Base-by-base conservation (phyloP, 2,329 filamentous ascomycete species). In the Penicillium sp. region DNA sequence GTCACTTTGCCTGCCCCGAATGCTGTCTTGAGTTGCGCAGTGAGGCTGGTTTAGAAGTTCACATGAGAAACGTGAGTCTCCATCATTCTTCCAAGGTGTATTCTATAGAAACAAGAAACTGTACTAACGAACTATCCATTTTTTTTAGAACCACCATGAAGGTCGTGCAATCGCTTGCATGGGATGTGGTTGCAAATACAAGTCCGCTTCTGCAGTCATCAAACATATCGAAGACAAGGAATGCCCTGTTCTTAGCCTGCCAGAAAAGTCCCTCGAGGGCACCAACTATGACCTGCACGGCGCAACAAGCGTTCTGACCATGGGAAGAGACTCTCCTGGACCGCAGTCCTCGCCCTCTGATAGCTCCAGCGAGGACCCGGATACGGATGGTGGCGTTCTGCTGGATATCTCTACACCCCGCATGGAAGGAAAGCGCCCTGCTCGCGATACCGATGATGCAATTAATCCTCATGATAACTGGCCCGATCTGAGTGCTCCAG, bases 11-110 rank as follows among this genome's bases (percentile, higher is more conserved):
- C 50, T 87, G 85, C 67, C 80, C 82, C 13, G 75, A 84, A 42
- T 87, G 85, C 53, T 82, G 80, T 13, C 68, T 78, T 9, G 83
- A 86, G 42, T 86, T 85, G 71, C 79, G 80, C 59, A 83, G 78
- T 29, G 73, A 78, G 3, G 77, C 76, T 23, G 84, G 83, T 1
- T 74, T 82, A 12, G 78, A 81, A 53, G 65, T 65, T 21, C 85
- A 87, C 61, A 77, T 84, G n/a, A 73, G 77, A 54, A 69, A 77
- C 62, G 83, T 85, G 66, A 67, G 76, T 55, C 38, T 19, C 31
- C 19, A n/a, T 19, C 6, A 1, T 19, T 19, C n/a, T 4, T 45
- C 4, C 15, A 31, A 21, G 4, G 4, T 4, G 27, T 1, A 2
- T 17, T 13, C 12, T 21, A 6, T 8, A 49, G 4, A 25, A 12